Conservation (phyloP, 225 moss, liverwort and hornwort genomes). For the Asterella californica region DNA sequence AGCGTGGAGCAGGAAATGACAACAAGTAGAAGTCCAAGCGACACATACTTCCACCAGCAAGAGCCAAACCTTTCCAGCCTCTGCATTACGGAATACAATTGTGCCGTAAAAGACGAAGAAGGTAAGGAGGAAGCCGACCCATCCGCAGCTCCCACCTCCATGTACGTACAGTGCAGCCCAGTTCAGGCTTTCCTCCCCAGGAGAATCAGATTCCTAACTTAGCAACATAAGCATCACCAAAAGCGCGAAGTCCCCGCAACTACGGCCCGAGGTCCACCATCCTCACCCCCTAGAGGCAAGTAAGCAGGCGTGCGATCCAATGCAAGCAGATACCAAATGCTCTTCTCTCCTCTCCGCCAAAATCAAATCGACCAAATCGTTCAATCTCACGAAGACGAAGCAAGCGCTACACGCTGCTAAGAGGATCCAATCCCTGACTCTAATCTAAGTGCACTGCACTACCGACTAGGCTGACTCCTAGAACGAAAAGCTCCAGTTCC, state of each 20-base stretch:
- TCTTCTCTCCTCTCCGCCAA: neutral
- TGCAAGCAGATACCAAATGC: neutral
- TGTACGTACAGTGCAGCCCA: constrained; percentile 21
- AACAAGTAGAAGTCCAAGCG: constrained; percentile 17
- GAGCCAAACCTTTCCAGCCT: neutral
- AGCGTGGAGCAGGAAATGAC: constrained; percentile 21
- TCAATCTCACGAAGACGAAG: neutral
- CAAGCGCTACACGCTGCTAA: neutral
- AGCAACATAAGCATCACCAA: neutral
- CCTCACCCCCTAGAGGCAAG: neutral
- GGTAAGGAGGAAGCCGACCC: constrained; percentile 12
- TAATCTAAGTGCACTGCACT: neutral
- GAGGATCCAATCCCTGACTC: neutral
- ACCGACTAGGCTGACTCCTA: neutral
- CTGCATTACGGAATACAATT: constrained; percentile 15
- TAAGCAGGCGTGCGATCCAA: neutral
- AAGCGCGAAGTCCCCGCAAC: neutral
- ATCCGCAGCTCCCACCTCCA: constrained; percentile 30
- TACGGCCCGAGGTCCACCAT: neutral
- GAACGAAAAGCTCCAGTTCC: neutral
- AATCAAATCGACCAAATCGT: neutral
- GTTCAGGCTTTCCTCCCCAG: neutral
- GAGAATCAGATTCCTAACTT: neutral
- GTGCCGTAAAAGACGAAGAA: neutral
- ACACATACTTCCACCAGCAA: constrained; percentile 22